Conservation (phyloP, 257 asterid species). For the Asclepias syriaca region DNA sequence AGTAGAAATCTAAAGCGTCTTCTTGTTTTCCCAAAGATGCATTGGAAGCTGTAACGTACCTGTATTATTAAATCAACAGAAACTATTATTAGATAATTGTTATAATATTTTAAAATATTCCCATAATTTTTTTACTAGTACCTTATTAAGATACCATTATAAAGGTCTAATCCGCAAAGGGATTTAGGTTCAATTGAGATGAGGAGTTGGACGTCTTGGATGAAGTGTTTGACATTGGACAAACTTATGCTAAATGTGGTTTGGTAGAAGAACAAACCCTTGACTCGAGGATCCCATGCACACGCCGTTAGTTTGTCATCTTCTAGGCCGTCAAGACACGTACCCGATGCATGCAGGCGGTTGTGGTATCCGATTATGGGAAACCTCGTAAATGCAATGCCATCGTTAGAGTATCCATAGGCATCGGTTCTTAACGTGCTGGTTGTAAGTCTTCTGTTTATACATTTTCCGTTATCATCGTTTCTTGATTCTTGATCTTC, state of each 20-base stretch:
- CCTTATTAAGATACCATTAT: slow-evolving; percentile 56
- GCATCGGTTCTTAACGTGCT: not conserved
- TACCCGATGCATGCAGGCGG: slow-evolving; percentile 51
- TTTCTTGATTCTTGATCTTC: slow-evolving; percentile 19
- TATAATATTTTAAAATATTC: no score
- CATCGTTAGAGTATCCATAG: slow-evolving; percentile 16
- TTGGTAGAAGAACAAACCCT: slow-evolving; percentile 51
- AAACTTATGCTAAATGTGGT: slow-evolving; percentile 49
- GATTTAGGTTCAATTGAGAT: slow-evolving; percentile 39
- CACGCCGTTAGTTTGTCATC: slow-evolving; percentile 36
- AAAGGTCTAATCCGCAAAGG: slow-evolving; percentile 46
- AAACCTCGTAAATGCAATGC: slow-evolving; percentile 32
- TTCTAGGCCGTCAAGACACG: slow-evolving; percentile 45
- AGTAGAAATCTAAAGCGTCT: slow-evolving; percentile 51
- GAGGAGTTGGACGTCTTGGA: slow-evolving; percentile 42
- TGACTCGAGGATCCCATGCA: slow-evolving; percentile 57
- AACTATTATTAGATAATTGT: no score
- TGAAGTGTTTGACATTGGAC: slow-evolving; percentile 39
- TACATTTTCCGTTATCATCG: slow-evolving; percentile 19
- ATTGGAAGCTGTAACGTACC: no score
- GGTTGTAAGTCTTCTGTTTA: not conserved
- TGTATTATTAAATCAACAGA: no score
- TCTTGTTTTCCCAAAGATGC: slow-evolving; percentile 60
- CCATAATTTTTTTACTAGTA: no score
- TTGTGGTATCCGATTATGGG: slow-evolving; percentile 53